Percentiles rank a stretch among this genome's conserved stretches.
phyloP scores from a whole-genome alignment of 1,284 basidiomycete species.

The Phellopilus nigrolimitatus region DNA sequence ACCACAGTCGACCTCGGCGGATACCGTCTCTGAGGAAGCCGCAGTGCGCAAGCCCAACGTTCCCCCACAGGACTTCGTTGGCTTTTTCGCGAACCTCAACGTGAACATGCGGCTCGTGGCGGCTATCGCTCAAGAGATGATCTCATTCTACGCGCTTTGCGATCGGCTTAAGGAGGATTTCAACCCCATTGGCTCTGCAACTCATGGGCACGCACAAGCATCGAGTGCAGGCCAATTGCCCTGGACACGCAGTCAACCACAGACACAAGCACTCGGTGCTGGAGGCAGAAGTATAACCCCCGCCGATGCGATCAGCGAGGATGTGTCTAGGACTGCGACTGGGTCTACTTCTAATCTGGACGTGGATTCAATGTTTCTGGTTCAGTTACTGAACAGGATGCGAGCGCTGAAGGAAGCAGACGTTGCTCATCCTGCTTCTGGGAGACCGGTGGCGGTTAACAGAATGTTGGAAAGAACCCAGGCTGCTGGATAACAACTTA shows the following conservation, averaged over 20 bases:
- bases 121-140: conserved; percentile 88
- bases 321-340: conserved; percentile 26
- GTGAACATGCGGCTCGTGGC: conserved; percentile 79
- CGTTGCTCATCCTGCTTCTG: conserved; percentile 47
- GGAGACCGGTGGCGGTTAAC: conserved; percentile 50
- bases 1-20: background rate
- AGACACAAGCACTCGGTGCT: conserved; percentile 6
- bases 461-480: conserved; percentile 66
- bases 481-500: conserved; percentile 27
- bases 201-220: background rate
- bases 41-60: conserved; percentile 21
- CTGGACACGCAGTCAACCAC: conserved; percentile 10
- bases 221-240: conserved; percentile 3
- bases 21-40: background rate
- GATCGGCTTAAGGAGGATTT: conserved; percentile 69
- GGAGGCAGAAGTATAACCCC: background rate
- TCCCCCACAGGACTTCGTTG: conserved; percentile 63
- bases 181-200: conserved; percentile 2
- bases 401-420: conserved; percentile 62
- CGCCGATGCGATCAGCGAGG: conserved; percentile 12
- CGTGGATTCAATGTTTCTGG: conserved; percentile 51
- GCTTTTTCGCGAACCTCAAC: conserved; percentile 83
- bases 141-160: conserved; percentile 86
- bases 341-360: conserved; percentile 23
- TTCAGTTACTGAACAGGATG: conserved; percentile 58